Evolutionary conservation across 78 protist genomes (phyloP), one percentile per base, ranked within the genome.

Genomic region (Diacronema lutheri): DNA sequence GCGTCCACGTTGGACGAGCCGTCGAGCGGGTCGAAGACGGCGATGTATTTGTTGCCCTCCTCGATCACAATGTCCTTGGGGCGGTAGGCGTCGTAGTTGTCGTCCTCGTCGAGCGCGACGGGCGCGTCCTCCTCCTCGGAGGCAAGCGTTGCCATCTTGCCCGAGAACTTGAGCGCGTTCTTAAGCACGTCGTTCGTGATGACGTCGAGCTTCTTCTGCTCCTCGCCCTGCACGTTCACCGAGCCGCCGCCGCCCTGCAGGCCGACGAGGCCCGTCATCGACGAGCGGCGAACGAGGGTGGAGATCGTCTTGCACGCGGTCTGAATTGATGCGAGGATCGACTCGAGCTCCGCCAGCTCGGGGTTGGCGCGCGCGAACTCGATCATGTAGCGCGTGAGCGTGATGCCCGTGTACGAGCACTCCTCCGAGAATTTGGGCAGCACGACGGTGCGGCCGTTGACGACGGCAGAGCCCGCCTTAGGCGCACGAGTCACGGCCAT

Each of bases 1-100:
- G 91, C 91, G 77, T 88, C 91, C n/a, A 88, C 84, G 83, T 88
- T 88, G 65, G 82, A 68, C 23, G 84, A 73, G 68, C 90, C 90
- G 73, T 87, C 90, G 46, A 88, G 83, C 9, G 91, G 91, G 72
- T 88, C 91, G 80, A 86, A 86, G n/a, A 78, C 84, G 4, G 84
- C 89, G 0, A 50, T 41, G 41, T 38, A 69, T n/a, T 29, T 35
- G 33, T 25, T 16, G 64, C 50, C 50, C 50, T 44, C 50, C 50
- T 44, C 50, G 7, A 44, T 9, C 16, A 44, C 7, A 7, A 44
- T 7, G 16, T 44, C 50, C 50, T 44, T 44, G 50, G 50, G 3
- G 50, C 3, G 50, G 37, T 19, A 44, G 61, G 0, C 25, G 31
- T 21, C 31, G 12, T 23, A 1, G 23, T 26, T 11, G 33, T 38